Conservation (phyloP, 179 eudicot species). For the Amaranthus tricolor region DNA sequence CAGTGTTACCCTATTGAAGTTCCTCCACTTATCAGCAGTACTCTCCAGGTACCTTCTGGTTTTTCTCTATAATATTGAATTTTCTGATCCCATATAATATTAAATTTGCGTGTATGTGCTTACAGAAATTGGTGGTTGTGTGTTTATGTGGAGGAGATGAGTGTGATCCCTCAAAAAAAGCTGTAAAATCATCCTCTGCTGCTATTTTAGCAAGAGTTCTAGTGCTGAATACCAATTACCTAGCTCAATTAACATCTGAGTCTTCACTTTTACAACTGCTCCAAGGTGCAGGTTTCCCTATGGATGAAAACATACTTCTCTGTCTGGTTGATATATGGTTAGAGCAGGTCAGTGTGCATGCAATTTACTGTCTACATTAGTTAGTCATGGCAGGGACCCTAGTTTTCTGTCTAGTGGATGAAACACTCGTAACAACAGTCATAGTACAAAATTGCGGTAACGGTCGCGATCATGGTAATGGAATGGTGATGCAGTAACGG, state of each 20-base stretch:
- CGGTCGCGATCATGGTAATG: too few species aligned
- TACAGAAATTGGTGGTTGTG: slow-evolving; percentile 75
- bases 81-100: slow-evolving; percentile 16
- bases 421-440: too few species aligned
- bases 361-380: neutral
- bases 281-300: slow-evolving; percentile 72
- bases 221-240: slow-evolving; percentile 84
- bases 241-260: slow-evolving; percentile 87
- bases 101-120: slow-evolving; percentile 25
- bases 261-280: slow-evolving; percentile 58
- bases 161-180: slow-evolving; percentile 75
- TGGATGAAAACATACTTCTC: slow-evolving; percentile 82
- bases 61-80: slow-evolving; percentile 1
- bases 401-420: too few species aligned
- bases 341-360: slow-evolving; percentile 66
- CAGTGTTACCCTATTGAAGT: slow-evolving; percentile 94
- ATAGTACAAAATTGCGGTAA: too few species aligned
- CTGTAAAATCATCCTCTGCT: slow-evolving; percentile 85
- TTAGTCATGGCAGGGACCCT: too few species aligned
- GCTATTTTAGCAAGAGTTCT: slow-evolving; percentile 87
- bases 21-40: slow-evolving; percentile 80
- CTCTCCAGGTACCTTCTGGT: slow-evolving; percentile 64
- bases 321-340: slow-evolving; percentile 94
- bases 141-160: slow-evolving; percentile 89
- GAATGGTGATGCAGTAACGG: too few species aligned